Conservation (phyloP, 306 rosid species). For the Lablab purpureus region DNA sequence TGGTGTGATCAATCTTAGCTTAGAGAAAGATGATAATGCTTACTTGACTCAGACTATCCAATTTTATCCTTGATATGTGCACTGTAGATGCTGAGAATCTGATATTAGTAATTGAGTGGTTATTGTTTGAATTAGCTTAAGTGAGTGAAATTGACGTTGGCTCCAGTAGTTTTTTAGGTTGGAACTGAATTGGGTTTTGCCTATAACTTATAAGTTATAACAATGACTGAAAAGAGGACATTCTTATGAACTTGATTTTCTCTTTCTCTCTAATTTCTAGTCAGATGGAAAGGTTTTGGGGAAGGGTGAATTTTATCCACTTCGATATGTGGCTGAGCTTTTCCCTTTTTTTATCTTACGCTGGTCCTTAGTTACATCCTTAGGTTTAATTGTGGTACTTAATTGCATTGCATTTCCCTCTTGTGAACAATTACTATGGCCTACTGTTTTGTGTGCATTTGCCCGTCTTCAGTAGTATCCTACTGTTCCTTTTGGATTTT, state of each 20-base stretch:
- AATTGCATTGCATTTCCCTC: constrained; percentile 20
- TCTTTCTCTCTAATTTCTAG: background rate
- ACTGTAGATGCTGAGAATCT: background rate
- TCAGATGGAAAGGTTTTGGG: background rate
- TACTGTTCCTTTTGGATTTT: constrained; percentile 10
- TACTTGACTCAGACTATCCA: constrained; percentile 1
- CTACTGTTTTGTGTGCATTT: background rate
- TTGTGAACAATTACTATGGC: background rate
- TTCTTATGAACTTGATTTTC: constrained; percentile 12
- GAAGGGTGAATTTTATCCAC: background rate
- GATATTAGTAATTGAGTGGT: background rate
- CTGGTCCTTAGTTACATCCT: constrained; percentile 4
- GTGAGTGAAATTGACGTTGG: constrained; percentile 15
- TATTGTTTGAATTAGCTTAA: constrained; percentile 1
- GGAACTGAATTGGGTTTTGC: background rate
- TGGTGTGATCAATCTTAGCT: background rate
- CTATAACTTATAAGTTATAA: background rate
- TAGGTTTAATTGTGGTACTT: background rate
- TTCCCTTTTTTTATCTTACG: background rate
- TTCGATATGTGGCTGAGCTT: background rate
- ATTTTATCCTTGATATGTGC: constrained; percentile 5
- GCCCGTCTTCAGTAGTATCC: background rate
- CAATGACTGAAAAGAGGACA: background rate
- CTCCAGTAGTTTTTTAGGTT: background rate
- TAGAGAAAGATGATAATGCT: constrained; percentile 1